Evolutionary conservation across 352 stramenopile genomes (phyloP).

Genomic region (Phytophthora citrophthora): DNA sequence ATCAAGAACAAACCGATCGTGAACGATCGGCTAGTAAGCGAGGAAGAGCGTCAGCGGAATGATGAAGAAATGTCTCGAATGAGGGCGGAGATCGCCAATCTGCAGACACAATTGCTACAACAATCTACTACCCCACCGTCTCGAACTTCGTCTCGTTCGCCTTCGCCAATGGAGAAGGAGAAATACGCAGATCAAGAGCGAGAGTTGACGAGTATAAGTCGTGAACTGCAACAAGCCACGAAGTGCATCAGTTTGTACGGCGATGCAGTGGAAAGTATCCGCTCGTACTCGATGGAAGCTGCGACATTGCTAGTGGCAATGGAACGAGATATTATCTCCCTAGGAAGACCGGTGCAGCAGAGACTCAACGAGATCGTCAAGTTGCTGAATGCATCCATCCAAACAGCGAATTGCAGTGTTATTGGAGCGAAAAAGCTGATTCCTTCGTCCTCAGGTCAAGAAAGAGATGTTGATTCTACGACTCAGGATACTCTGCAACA

Average conservation of each 20-base stretch:
- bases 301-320: slow-evolving; percentile 77
- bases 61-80: slow-evolving; percentile 74
- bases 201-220: slow-evolving; percentile 19
- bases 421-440: slow-evolving; percentile 35
- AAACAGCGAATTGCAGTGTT: slow-evolving; percentile 60
- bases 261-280: slow-evolving; percentile 66
- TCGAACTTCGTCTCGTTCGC: slow-evolving; percentile 15
- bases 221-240: slow-evolving; percentile 43
- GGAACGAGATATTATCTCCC: slow-evolving; percentile 77
- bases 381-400: slow-evolving; percentile 69
- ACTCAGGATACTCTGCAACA: slow-evolving; percentile 12
- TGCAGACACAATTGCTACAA: slow-evolving; percentile 43
- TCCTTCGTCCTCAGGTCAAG: slow-evolving; percentile 1
- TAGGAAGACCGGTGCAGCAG: slow-evolving; percentile 75
- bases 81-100: slow-evolving; percentile 76
- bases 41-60: slow-evolving; percentile 57
- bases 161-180: slow-evolving; percentile 14
- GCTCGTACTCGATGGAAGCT: slow-evolving; percentile 64
- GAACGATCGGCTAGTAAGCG: slow-evolving; percentile 80
- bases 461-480: slow-evolving; percentile 20
- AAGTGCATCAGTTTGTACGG: slow-evolving; percentile 47
- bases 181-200: slow-evolving; percentile 7
- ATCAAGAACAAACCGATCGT: slow-evolving; percentile 99
- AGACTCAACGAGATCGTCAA: slow-evolving; percentile 87
- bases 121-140: slow-evolving; percentile 42